Evolutionary conservation across 306 rosid species (phyloP), one percentile per base, ranked within the genome.

Genomic region (Quercus bicolor): DNA sequence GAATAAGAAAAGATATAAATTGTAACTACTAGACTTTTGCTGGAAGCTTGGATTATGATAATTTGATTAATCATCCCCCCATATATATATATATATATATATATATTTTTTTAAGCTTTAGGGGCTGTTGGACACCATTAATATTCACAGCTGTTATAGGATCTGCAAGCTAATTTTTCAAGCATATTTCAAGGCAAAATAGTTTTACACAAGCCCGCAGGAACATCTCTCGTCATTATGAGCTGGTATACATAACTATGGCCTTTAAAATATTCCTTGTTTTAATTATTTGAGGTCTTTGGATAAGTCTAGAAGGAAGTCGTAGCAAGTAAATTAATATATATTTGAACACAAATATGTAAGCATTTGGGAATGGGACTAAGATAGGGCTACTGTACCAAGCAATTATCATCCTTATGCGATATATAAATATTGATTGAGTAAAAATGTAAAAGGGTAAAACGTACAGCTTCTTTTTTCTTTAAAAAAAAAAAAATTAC

Each of bases 61-160:
- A 43, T 48, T 9, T 33, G 56, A 57, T 64, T 43, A 40, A 65
- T 23, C 6, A 3, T 21, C 24, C 5, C 56, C 75, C 2, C 45
- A 24, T 1, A 23, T 23, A 23, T 23, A 23, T 23, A 23, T 23
- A 23, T 23, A 23, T 23, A 23, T 23, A 23, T 23, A 23, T 23
- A 23, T 23, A 23, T 23, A 23, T 23, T 21, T 21, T 21, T 21
- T 86, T 40, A 59, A 37, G 62, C 64, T 83, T 33, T 54, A 89
- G 97, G 79, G 92, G 98, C 72, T 91, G 98, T 97, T 94, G 98
- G 97, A 91, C 97, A 13, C 98, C 98, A 34, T 45, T 87, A 83
- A 79, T 94, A 26, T 81, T 89, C 61, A 92, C 98, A 34, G 90
- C 98, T 56, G 75, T 88, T 79, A 68, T 92, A 75, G 84, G 91